Evolutionary conservation across 192 early-diverging fungal species (phyloP), one percentile per base, ranked within the genome.

Genomic region (Entophlyctis luteolus): DNA sequence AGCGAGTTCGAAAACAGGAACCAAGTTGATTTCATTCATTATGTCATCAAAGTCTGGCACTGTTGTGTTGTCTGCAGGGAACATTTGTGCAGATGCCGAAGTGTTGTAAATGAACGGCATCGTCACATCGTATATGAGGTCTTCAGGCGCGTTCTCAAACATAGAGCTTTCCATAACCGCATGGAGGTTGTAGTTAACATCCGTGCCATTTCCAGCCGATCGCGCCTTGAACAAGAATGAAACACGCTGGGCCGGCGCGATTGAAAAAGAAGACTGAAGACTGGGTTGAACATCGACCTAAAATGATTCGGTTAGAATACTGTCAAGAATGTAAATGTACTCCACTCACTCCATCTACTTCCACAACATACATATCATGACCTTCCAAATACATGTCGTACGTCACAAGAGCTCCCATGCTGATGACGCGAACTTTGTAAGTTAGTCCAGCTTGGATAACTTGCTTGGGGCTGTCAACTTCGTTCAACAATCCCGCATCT

Each of bases 341-440:
- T n/a, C n/a, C n/a, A 49, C 60, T 22, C 35, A 63, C 80, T 53
- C 91, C 91, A 55, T 93, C 91, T 34, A 86, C 83, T 73, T 95
- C 93, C 63, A 95, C 89, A 20, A 95, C 80, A 36, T 75, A 74
- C 73, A 95, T 79, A 4, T 77, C 70, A 68, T 93, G 93, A 23
- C 86, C 87, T 59, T 91, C 91, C 48, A 95, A 89, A 34, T 79
- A 83, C 62, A 95, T 82, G 58, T 84, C 78, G 81, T 88, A 95
- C 72, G 84, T 87, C 18, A 85, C 72, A 57, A 91, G 76, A 23
- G 89, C 88, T 28, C 85, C 86, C 83, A 89, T 90, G 74, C 88
- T 90, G 77, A 95, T 87, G 52, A 95, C 59, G 2, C 93, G 88
- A 62, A 95, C 63, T 59, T 90, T 85, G 75, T 93, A 93, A 6